Percentiles rank a stretch among this genome's conserved stretches.
phyloP scores from a whole-genome alignment of 139 green algal genomes.

The Auxenochlorella pyrenoidosa region DNA sequence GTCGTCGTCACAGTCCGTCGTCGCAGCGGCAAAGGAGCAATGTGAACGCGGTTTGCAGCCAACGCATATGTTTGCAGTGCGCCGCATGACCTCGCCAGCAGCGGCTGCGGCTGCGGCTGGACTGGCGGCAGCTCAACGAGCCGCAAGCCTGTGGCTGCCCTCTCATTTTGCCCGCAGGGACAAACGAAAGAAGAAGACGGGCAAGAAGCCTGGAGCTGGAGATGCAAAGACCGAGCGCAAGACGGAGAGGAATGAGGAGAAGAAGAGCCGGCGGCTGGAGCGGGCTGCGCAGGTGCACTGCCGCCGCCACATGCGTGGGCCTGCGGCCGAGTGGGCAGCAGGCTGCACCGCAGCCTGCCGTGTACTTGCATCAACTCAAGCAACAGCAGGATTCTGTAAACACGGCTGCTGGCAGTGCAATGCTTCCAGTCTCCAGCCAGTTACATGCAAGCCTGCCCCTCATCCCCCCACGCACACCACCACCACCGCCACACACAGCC shows the following conservation, averaged over 20 bases:
- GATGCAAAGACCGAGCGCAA: constrained; percentile 86
- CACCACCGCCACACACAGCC: no score
- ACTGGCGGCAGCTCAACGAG: neutral
- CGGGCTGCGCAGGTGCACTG: constrained; percentile 22
- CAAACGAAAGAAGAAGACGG: constrained; percentile 91
- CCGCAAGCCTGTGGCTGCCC: no score
- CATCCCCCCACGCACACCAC: no score
- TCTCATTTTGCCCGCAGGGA: constrained; percentile 54
- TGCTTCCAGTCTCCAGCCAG: no score
- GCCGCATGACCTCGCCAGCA: neutral
- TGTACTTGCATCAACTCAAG: neutral
- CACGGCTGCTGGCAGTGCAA: neutral
- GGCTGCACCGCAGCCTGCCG: no score
- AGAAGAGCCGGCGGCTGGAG: constrained; percentile 36
- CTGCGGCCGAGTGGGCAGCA: no score
- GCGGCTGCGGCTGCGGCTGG: neutral
- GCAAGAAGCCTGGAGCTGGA: constrained; percentile 73
- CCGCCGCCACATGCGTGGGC: no score
- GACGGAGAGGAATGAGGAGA: constrained; percentile 85
- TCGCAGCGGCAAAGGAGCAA: neutral
- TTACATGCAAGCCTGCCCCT: no score
- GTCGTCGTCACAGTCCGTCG: neutral
- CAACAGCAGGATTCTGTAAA: neutral
- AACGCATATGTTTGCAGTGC: neutral
- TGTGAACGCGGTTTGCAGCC: no score